Evolutionary conservation across 1,284 basidiomycete genomes (phyloP).

Genomic region (Leccinum holopus): DNA sequence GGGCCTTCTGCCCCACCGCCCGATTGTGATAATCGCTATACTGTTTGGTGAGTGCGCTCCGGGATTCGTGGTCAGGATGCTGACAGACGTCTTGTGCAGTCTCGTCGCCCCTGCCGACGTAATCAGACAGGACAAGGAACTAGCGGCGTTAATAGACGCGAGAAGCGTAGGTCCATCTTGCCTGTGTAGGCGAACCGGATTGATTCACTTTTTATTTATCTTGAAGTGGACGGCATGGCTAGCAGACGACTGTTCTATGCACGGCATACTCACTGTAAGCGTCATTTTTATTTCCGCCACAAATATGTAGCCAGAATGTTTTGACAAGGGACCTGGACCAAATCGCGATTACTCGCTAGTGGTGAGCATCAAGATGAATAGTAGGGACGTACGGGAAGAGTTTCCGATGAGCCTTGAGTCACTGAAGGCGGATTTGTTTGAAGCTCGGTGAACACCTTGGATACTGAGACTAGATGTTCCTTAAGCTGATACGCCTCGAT

Average conservation of each 20-base stretch:
- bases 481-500: background rate
- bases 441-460: slow-evolving; percentile 33
- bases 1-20: slow-evolving; percentile 15
- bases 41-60: slow-evolving; percentile 37
- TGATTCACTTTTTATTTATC: background rate
- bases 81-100: slow-evolving; percentile 7
- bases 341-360: slow-evolving; percentile 34
- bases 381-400: slow-evolving; percentile 28
- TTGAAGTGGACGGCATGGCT: slow-evolving; percentile 25
- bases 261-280: slow-evolving; percentile 22
- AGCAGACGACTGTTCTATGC: slow-evolving; percentile 22
- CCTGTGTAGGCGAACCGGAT: background rate
- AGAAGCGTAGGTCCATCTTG: slow-evolving; percentile 28
- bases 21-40: slow-evolving; percentile 45
- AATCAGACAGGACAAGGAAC: slow-evolving; percentile 38
- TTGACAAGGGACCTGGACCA: slow-evolving; percentile 27
- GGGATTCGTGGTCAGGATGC: background rate
- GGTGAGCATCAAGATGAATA: slow-evolving; percentile 27
- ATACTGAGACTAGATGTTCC: background rate
- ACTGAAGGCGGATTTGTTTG: slow-evolving; percentile 31
- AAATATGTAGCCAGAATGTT: background rate
- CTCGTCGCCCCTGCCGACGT: slow-evolving; percentile 35
- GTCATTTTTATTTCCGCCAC: background rate
- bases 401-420: slow-evolving; percentile 27
- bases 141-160: slow-evolving; percentile 32